Percentiles rank a stretch among this genome's conserved stretches.
These are phyloP conservation scores for Chlamydomonas incerta DNA, from an alignment of 139 green algal genomes.

Conservation along the genomic window DNA sequence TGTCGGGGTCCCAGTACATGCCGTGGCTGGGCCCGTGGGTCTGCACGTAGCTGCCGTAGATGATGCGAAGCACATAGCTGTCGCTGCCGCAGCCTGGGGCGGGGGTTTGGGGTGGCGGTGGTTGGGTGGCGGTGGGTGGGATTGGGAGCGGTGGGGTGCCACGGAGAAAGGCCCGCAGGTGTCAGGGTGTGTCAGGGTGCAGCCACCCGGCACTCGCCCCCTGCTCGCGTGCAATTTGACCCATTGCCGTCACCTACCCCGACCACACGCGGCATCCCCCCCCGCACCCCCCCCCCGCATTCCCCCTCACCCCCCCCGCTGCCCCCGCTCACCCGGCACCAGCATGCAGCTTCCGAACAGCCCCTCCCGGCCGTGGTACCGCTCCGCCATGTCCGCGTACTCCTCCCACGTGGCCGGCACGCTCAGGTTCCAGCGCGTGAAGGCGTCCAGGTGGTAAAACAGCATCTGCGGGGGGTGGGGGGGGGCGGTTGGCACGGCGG, in stretches of 20 bases:
- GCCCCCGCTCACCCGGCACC: neutral
- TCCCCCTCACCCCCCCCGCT: too few relatives aligned
- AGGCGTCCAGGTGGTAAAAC: conserved; percentile 30
- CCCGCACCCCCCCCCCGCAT: too few relatives aligned
- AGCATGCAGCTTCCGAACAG: neutral
- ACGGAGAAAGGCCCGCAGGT: too few relatives aligned
- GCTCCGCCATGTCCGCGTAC: conserved; percentile 19
- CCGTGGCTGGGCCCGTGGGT: neutral
- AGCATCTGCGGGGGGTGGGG: conserved; percentile 4
- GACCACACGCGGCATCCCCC: neutral
- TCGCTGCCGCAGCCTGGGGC: conserved; percentile 6
- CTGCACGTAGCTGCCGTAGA: conserved; percentile 1
- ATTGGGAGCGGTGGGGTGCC: too few relatives aligned
- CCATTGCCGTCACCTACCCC: too few relatives aligned
- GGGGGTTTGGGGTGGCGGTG: too few relatives aligned
- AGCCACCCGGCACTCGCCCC: too few relatives aligned
- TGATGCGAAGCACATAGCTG: neutral
- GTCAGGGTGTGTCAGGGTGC: too few relatives aligned
- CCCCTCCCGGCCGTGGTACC: neutral
- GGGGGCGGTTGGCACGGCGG: too few relatives aligned
- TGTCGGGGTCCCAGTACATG: conserved; percentile 7
- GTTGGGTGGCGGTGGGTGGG: too few relatives aligned
- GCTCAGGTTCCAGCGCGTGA: conserved; percentile 1
- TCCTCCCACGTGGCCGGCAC: conserved; percentile 39
- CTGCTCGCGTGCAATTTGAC: too few relatives aligned